These are phyloP conservation scores for Diversispora epigaea DNA, from an alignment of 192 early-diverging fungal genomes.

Conservation along the genomic window DNA sequence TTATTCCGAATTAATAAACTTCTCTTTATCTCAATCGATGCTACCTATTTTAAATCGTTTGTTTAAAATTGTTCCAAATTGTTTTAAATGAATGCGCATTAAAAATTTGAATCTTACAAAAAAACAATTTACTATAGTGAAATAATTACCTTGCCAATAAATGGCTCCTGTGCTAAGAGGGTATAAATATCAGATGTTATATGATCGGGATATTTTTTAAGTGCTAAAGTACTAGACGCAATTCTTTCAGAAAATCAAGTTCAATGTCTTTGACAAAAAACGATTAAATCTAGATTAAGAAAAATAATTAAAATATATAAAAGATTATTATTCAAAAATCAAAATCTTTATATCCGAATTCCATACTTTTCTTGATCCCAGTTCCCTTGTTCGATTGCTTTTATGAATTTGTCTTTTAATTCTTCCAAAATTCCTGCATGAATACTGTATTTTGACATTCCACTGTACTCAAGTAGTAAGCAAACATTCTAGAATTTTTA, in stretches of 20 bases:
- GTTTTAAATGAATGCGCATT: background rate
- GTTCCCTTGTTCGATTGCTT: background rate
- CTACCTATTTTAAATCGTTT: slow-evolving; percentile 13
- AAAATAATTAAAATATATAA: background rate
- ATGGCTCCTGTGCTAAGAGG: background rate
- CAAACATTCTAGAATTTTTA: slow-evolving; percentile 5
- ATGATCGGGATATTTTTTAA: slow-evolving; percentile 16
- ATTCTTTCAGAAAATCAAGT: background rate
- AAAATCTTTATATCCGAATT: background rate
- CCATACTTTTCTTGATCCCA: slow-evolving; percentile 22
- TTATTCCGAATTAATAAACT: slow-evolving; percentile 6
- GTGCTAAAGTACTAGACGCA: background rate
- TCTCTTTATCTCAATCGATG: slow-evolving; percentile 18
- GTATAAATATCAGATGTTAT: background rate
- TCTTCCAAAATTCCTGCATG: slow-evolving; percentile 10
- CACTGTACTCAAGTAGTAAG: slow-evolving; percentile 25
- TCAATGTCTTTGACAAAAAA: slow-evolving; percentile 5
- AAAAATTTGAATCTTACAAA: background rate
- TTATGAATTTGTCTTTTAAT: background rate
- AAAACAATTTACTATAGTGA: too few relatives aligned
- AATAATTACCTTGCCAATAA: slow-evolving; percentile 10
- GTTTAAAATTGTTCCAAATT: too few relatives aligned
- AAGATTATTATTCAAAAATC: background rate
- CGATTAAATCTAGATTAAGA: background rate
- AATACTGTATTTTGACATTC: slow-evolving; percentile 8